phyloP scores from a whole-genome alignment of 2,329 filamentous ascomycete species.

The Botryotinia convoluta region DNA sequence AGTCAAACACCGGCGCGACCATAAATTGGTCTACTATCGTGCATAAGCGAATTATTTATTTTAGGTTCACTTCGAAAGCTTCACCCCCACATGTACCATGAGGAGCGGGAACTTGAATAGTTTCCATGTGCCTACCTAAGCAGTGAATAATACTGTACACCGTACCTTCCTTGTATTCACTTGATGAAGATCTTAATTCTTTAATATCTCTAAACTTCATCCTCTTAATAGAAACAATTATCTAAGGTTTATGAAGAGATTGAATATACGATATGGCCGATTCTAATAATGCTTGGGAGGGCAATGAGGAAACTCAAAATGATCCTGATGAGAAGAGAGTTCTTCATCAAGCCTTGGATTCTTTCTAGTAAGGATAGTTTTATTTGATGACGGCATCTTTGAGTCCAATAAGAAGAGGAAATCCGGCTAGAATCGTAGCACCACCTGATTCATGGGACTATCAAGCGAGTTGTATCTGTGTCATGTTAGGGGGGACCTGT shows the following conservation, averaged over 20 bases:
- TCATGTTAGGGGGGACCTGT: not conserved
- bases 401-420: not conserved
- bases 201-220: not conserved
- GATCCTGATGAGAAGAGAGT: slow-evolving; percentile 81
- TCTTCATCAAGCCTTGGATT: slow-evolving; percentile 80
- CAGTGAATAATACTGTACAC: not conserved
- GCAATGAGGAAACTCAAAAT: slow-evolving; percentile 47
- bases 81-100: not conserved
- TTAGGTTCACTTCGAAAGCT: not conserved
- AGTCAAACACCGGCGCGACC: not conserved
- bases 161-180: not conserved
- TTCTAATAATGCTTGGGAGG: slow-evolving; percentile 38
- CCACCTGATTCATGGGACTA: not conserved
- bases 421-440: not conserved
- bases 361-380: slow-evolving; percentile 68
- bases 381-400: not conserved
- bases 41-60: slow-evolving; percentile 12
- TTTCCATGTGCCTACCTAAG: not conserved
- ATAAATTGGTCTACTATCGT: slow-evolving; percentile 2
- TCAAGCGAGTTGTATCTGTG: slow-evolving; percentile 14
- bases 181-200: not conserved
- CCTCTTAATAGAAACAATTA: not conserved
- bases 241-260: not conserved
- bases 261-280: slow-evolving; percentile 1
- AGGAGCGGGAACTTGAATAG: not conserved